Base-by-base conservation (phyloP, 108 stramenopile genomes). In the Nitzschia putrida region DNA sequence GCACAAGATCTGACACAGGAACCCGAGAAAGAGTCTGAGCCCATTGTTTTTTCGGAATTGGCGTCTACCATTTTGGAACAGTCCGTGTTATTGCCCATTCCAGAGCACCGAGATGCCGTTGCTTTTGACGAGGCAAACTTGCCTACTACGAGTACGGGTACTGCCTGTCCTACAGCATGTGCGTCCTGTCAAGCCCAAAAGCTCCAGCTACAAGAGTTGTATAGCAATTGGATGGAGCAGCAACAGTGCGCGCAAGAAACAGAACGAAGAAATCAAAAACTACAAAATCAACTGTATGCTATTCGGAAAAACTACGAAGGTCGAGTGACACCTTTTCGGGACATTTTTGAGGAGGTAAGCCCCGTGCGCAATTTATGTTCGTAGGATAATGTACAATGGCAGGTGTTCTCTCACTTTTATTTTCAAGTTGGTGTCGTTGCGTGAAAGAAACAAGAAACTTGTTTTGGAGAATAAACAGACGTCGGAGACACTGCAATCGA, bases 291-390 rank as follows among this genome's bases (percentile, higher is more conserved):
- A 42, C 14, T 71, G n/a, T 57, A 49, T 20, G 39, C 52, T 11
- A 61, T 45, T 0, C 20, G 42, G 21, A 43, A 52, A 21, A 57
- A 61, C 11, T 65, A 65, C 45, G 72, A 73, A 26, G 25, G n/a
- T 16, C 38, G 72, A 58, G 43, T 73, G 10, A 47, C 72, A 2
- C 72, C 72, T 13, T 73, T 73, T 45, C 72, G 72, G 38, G 51
- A 66, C 10, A 14, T 73, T 42, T 73, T 73, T 56, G 72, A 73
- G 21, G 72, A 73, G 72, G 70, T 61, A 71, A 23, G 70, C 40
- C 1, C 1, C 13, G 25, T 60, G 59, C 34, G n/a, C n/a, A n/a
- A n/a, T n/a, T n/a, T n/a, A n/a, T n/a, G n/a, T n/a, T n/a, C n/a
- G n/a, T n/a, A 18, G 13, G n/a, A 21, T 29, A 38, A 64, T 34